Evolutionary conservation across 2,329 filamentous ascomycete species (phyloP), one percentile per base, ranked within the genome.

Genomic region (Diplodia seriata): DNA sequence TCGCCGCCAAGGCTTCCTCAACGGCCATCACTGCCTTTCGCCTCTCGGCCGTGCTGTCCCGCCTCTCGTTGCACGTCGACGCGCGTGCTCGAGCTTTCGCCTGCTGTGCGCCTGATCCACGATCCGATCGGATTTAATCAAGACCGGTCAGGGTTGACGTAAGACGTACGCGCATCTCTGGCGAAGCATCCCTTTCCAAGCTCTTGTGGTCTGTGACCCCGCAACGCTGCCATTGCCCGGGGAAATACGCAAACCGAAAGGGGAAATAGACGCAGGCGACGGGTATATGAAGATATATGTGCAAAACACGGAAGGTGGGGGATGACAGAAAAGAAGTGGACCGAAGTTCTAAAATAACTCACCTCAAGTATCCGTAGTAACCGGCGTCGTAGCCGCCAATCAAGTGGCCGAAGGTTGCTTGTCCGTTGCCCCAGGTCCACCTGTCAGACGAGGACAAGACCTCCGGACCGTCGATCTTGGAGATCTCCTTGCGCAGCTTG

Each of bases 311-410:
- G n/a, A 47, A 47, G 43, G 26, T 20, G 26, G 50, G 50, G 38
- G 38, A 38, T 33, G 40, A 23, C 3, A 18, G 18, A 15, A 49
- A 54, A 43, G 20, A 38, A 26, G 56, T 47, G 56, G 56, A 47
- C 6, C 56, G 23, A 20, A 36, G 26, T 18, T 49, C 18, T n/a
- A 33, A 18, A 38, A 57, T 23, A 57, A 69, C 68, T 51, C 49
- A 67, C 68, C 63, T 67, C 40, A 85, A 75, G 71, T 85, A 85
- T 61, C 83, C 84, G 78, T 95, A 95, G 81, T 94, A 94, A 53
- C 91, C 91, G 36, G 92, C 91, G 77, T 94, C 92, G 74, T 95
- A 95, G 1, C 92, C 92, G 65, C 91, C 91, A 69, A 94, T 91
- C 70, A 94, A 83, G 79, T 95, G 92, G 18, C 91, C 91, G 74